Evolutionary conservation across 78 protist genomes (phyloP).

Genomic region (Monosiga brevicollis): DNA sequence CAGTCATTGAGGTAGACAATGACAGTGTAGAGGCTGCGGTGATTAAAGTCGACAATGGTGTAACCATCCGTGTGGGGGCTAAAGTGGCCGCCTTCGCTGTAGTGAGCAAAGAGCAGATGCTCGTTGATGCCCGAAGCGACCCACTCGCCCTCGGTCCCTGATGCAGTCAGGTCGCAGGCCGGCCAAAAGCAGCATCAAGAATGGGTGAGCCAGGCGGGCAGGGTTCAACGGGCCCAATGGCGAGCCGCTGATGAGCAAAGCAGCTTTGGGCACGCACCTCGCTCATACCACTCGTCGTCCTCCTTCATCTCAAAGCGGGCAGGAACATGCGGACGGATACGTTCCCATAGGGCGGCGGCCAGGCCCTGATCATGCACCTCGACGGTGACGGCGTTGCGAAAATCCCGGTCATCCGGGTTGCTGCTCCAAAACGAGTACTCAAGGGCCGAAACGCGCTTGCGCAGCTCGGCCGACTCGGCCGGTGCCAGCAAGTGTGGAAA

Average conservation of each 20-base stretch:
- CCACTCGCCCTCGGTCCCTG: not conserved
- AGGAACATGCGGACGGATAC: not conserved
- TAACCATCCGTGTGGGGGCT: not conserved
- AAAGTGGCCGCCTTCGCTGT: not conserved
- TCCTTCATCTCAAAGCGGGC: not conserved
- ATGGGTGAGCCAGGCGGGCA: not conserved
- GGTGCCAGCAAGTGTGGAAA: too few relatives aligned
- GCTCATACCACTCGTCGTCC: not conserved
- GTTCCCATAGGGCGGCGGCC: not conserved
- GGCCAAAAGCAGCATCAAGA: not conserved
- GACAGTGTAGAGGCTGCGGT: not conserved
- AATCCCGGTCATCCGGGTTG: not conserved
- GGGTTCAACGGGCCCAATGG: too few relatives aligned
- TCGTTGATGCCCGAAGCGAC: not conserved
- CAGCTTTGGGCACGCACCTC: not conserved
- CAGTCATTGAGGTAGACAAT: not conserved
- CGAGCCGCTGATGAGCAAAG: too few relatives aligned
- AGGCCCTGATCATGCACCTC: not conserved
- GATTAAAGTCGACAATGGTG: not conserved
- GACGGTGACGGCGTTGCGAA: not conserved
- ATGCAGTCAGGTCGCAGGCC: not conserved
- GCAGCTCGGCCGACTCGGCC: too few relatives aligned
- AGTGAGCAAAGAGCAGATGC: not conserved
- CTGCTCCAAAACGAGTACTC: not conserved
- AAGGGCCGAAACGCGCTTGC: too few relatives aligned